These are phyloP conservation scores for Colletotrichum cordylinicola DNA, from an alignment of 2,329 filamentous ascomycete species.

Conservation along the genomic window DNA sequence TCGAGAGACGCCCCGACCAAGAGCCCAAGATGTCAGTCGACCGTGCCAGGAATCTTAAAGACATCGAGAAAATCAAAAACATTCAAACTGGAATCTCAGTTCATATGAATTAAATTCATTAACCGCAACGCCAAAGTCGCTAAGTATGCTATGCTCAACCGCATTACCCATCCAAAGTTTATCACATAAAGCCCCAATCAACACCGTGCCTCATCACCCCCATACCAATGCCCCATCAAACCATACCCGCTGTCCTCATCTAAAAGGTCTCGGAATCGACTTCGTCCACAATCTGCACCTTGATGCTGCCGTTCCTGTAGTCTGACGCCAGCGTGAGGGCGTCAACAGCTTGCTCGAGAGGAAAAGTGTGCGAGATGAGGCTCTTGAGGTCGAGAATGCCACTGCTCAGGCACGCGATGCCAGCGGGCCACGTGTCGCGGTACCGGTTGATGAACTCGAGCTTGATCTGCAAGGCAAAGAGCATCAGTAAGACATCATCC, in stretches of 20 bases:
- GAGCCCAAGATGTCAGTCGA: no score
- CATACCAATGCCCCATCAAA: background rate
- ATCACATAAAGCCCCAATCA: background rate
- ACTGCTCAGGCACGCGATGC: conserved; percentile 64
- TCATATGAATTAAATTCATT: background rate
- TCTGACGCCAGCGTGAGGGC: conserved; percentile 45
- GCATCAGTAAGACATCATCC: no score
- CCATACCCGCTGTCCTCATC: background rate
- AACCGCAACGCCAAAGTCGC: background rate
- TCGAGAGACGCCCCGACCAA: no score
- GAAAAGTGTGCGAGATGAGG: conserved; percentile 67
- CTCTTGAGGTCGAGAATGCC: conserved; percentile 66
- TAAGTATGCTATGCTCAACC: background rate
- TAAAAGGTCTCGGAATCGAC: conserved; percentile 12
- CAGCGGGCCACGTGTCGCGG: conserved; percentile 72
- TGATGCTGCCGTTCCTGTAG: conserved; percentile 37
- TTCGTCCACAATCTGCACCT: conserved; percentile 39
- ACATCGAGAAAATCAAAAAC: no score
- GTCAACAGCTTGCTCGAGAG: conserved; percentile 65
- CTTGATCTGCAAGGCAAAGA: conserved; percentile 63
- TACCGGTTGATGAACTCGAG: conserved; percentile 76
- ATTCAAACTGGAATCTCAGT: background rate
- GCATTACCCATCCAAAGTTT: background rate
- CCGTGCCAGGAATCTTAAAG: no score
- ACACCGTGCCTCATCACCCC: background rate